Percentiles rank a stretch among this genome's conserved stretches.
Conservation (phyloP, 83 land plant genomes). For the Picea abies region DNA sequence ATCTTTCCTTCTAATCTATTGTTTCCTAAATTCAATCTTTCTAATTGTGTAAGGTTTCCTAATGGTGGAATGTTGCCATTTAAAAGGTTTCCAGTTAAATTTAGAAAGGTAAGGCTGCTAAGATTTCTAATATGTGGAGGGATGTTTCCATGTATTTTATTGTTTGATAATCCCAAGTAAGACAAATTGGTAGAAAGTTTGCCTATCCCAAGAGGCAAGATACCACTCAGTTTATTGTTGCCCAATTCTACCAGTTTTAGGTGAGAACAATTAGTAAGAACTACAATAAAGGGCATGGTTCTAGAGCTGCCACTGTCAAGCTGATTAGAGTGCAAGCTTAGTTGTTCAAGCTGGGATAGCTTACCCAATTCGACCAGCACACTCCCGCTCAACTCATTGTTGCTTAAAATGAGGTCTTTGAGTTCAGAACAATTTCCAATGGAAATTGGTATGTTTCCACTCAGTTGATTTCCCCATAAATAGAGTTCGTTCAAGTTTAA, state of each 20-base stretch:
- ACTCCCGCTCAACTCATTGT: conserved; percentile 13
- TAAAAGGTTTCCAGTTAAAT: background rate
- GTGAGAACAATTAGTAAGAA: too few species aligned
- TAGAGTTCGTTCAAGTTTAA: conserved; percentile 12
- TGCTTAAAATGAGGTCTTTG: background rate
- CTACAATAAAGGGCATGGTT: too few species aligned
- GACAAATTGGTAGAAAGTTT: background rate
- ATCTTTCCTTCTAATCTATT: background rate
- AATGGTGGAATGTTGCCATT: background rate
- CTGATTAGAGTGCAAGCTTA: too few species aligned
- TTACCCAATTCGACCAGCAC: too few species aligned
- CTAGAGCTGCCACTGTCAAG: too few species aligned
- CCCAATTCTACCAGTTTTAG: too few species aligned
- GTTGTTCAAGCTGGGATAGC: too few species aligned
- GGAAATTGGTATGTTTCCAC: conserved; percentile 12
- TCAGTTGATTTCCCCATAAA: conserved; percentile 8
- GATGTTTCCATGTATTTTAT: background rate
- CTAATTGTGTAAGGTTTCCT: background rate
- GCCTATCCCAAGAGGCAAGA: background rate
- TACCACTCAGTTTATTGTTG: too few species aligned
- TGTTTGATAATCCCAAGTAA: background rate
- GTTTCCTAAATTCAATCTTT: background rate
- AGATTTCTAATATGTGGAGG: conserved; percentile 4
- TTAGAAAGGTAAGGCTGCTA: background rate
- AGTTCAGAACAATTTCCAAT: conserved; percentile 22